Evolutionary conservation across 768 basidiomycete species (phyloP), one percentile per base, ranked within the genome.

Genomic region (Cubamyces sp.): DNA sequence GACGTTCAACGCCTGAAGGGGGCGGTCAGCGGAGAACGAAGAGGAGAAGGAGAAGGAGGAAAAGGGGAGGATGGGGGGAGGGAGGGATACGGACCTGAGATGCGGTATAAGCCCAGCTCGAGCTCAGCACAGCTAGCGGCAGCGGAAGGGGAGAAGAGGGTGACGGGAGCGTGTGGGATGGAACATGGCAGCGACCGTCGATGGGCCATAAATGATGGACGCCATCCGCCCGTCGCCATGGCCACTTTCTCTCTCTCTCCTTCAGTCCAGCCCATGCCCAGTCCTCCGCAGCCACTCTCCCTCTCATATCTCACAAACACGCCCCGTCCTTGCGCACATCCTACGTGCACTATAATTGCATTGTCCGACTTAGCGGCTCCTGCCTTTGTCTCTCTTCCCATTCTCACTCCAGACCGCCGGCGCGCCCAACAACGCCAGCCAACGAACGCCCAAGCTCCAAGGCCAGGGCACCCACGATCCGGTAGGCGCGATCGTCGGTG

Each of bases 1-100:
- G 86, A 85, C 87, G 88, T 73, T 89, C 88, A 84, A 90, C 88
- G 88, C 78, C 87, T 78, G 65, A 67, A 69, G 68, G 71, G 71
- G 74, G 72, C 66, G 63, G 74, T 73, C 69, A 73, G 71, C 69
- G 69, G 68, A 61, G 62, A 67, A 74, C 65, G 71, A 73, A 72
- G 67, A 69, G 69, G 65, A 69, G 67, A 67, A 68, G 69, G 64
- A 69, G 66, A 54, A 53, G 58, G 49, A 62, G 62, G 66, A 64
- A 57, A 11, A 34, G 34, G 34, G 34, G 52, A 53, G 64, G 62
- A 49, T 50, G 53, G 52, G 52, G 54, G 51, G 47, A 50, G 43
- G 39, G 62, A 40, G 56, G 54, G 42, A 48, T 39, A 55, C 67
- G 46, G 26, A 64, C 68, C 67, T 61, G 65, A 37, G 49, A 50